Conservation (phyloP, 1,284 basidiomycete genomes). For the Acaromyces ingoldii region DNA sequence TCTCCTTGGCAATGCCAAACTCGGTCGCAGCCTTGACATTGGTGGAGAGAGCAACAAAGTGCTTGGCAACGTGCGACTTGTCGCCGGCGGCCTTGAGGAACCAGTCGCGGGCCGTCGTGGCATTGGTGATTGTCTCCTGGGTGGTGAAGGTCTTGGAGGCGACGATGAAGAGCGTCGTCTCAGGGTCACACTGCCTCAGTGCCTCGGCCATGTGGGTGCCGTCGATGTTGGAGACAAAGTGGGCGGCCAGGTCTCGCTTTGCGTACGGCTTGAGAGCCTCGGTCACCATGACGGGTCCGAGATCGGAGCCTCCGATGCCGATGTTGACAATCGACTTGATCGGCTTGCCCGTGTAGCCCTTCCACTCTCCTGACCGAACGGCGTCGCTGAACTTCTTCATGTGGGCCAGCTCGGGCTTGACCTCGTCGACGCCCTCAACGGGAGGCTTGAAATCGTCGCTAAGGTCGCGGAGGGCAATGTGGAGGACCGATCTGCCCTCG, state of each 20-base stretch:
- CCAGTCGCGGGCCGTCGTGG: constrained; percentile 87
- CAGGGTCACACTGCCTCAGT: constrained; percentile 74
- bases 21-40: constrained; percentile 88
- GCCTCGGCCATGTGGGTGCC: constrained; percentile 94
- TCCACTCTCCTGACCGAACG: constrained; percentile 82
- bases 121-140: constrained; percentile 98
- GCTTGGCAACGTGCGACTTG: constrained; percentile 90
- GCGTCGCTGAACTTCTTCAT: constrained; percentile 84
- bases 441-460: constrained; percentile 61
- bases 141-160: constrained; percentile 99
- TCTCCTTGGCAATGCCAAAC: constrained; percentile 86
- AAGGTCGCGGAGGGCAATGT: constrained; percentile 87
- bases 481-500: constrained; percentile 91
- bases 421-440: constrained; percentile 69
- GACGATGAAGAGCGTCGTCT: constrained; percentile 93
- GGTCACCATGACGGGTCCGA: constrained; percentile 97
- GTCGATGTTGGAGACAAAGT: constrained; percentile 97
- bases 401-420: constrained; percentile 76
- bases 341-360: constrained; percentile 91
- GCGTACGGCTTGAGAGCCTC: constrained; percentile 92
- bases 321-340: constrained; percentile 97
- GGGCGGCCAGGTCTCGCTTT: constrained; percentile 76
- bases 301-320: constrained; percentile 94
- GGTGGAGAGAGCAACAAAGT: constrained; percentile 96
- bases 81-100: constrained; percentile 70